Evolutionary conservation across 345 rosid species (phyloP).

Genomic region (Brassica napus): DNA sequence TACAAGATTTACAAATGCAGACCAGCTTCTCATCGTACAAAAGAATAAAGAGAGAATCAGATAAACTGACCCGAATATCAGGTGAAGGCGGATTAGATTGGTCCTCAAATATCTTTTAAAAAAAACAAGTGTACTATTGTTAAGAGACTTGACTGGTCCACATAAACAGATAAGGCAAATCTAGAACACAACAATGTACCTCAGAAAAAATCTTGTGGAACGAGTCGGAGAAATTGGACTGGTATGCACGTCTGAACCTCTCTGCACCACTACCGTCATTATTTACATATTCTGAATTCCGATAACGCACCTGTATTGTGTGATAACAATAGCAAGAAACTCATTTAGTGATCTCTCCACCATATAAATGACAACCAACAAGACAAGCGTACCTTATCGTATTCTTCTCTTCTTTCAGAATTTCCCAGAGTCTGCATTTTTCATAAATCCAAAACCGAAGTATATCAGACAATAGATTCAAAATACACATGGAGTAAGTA

Average conservation of each 20-base stretch:
- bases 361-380: conserved; percentile 11
- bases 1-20: conserved; percentile 10
- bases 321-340: conserved; percentile 11
- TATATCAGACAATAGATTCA: conserved; percentile 1
- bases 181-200: conserved; percentile 45
- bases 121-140: conserved; percentile 34
- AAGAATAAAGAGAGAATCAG: conserved; percentile 11
- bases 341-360: background rate
- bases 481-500: background rate
- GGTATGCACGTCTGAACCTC: conserved; percentile 55
- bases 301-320: conserved; percentile 44
- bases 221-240: conserved; percentile 76
- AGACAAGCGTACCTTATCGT: conserved; percentile 54
- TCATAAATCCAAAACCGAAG: background rate
- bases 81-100: conserved; percentile 52
- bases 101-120: conserved; percentile 73
- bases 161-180: conserved; percentile 2
- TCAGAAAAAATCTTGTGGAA: conserved; percentile 87
- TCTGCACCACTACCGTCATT: conserved; percentile 55
- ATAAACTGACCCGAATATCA: conserved; percentile 64
- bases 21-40: conserved; percentile 23
- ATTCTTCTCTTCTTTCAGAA: conserved; percentile 65
- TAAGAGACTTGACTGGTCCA: conserved; percentile 29
- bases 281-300: conserved; percentile 49
- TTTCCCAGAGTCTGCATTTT: conserved; percentile 61